Base-by-base conservation (phyloP, 2,329 filamentous ascomycete genomes). In the Ophiognomonia clavigignenti-juglandacearum region DNA sequence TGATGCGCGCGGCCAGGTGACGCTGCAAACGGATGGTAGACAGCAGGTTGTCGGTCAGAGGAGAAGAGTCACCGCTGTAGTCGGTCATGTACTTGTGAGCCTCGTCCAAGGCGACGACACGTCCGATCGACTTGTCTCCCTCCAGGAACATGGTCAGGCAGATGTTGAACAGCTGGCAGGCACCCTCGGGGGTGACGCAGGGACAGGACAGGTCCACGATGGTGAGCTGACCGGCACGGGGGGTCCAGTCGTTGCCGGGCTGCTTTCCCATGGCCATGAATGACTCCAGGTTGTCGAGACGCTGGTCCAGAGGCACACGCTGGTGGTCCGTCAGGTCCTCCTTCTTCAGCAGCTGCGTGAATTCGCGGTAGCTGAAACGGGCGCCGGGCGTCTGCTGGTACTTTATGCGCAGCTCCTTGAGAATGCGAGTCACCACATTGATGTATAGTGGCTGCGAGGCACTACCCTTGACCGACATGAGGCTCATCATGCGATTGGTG, bases 71-170 rank as follows among this genome's bases (percentile, higher is more conserved):
- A 0, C 70, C 61, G 0, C 75, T 74, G 1, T 70, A n/a, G n/a
- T n/a, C 67, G 10, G 72, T 76, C 74, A 88, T 80, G 59, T 83
- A 88, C 66, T 90, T 89, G 60, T 92, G 87, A 0, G 87, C 87
- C 59, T 92, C 86, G 52, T 92, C 86, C 0, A 91, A 67, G 0
- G 83, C 85, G 11, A 91, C 64, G 31, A 89, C 69, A 5, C 80
- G 73, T 1, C 83, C 79, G 1, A 72, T 57, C 0, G 62, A 61
- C 0, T 61, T 54, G 0, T 71, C 62, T 39, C 78, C 69, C 49
- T 84, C 77, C 1, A 88, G 62, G 56, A 88, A 88, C 0, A 87
- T 64, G 3, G 73, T 72, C 2, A 91, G 68, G 18, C 80, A 85
- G 34, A 89, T 83, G 44, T 85, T 82, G 63, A 91, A 92, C 0